Evolutionary conservation across 129 eudicot species (phyloP).

Genomic region (Mikania micrantha): DNA sequence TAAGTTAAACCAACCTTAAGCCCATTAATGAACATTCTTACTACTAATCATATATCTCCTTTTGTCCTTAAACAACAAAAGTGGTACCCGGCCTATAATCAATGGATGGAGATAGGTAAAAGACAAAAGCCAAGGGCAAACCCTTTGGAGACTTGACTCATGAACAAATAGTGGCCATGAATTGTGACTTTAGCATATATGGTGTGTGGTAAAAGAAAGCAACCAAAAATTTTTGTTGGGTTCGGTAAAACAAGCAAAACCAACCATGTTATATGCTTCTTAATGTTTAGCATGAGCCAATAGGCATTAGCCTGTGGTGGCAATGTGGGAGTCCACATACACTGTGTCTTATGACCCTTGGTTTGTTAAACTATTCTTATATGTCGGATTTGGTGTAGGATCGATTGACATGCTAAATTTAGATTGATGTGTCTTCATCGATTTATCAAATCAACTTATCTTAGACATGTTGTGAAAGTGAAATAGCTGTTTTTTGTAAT

Average conservation of each 20-base stretch:
- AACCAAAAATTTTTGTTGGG: conserved; percentile 26
- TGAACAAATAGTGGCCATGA: conserved; percentile 23
- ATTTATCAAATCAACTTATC: too few species aligned
- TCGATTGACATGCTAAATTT: neutral
- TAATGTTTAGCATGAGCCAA: conserved; percentile 8
- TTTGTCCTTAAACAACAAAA: conserved; percentile 8
- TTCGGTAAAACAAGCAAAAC: conserved; percentile 16
- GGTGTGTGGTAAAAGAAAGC: conserved; percentile 34
- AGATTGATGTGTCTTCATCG: neutral
- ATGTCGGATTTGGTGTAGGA: conserved; percentile 4
- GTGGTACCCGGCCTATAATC: neutral
- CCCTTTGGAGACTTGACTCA: neutral
- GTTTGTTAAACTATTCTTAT: neutral
- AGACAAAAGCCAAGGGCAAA: neutral
- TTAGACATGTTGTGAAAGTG: neutral
- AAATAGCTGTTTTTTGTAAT: too few species aligned
- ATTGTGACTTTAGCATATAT: conserved; percentile 23
- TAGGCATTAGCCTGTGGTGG: conserved; percentile 11
- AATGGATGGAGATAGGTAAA: neutral
- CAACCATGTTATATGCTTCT: conserved; percentile 26
- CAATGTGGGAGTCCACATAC: conserved; percentile 18
- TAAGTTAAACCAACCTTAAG: neutral
- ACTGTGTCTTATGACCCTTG: conserved; percentile 3
- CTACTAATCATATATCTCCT: neutral
- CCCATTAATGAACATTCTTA: neutral